Percentiles rank a stretch among this genome's conserved stretches.
Evolutionary conservation across 768 basidiomycete genomes (phyloP).

Genomic region (Galerina sulciceps): DNA sequence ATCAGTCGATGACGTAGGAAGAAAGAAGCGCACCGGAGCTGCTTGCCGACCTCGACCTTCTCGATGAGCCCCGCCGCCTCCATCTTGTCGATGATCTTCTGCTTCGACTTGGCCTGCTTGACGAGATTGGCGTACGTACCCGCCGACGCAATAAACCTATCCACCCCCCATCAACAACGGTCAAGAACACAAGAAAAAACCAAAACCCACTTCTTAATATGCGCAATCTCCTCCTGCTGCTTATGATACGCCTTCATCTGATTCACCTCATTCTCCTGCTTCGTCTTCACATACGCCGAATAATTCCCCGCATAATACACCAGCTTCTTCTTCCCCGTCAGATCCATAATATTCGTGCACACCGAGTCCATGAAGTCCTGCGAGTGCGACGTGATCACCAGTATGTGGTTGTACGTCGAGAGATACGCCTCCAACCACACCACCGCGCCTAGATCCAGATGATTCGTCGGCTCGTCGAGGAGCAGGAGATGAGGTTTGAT

Average conservation of each 20-base stretch:
- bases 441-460: conserved; percentile 95
- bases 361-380: conserved; percentile 99
- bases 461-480: conserved; percentile 92
- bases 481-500: conserved; percentile 95
- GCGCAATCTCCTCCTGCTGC: conserved; percentile 97
- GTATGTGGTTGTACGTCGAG: conserved; percentile 97
- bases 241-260: conserved; percentile 99
- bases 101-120: conserved; percentile 98
- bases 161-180: conserved; percentile 10
- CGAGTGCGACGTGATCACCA: conserved; percentile 98
- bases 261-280: conserved; percentile 97
- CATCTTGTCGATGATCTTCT: conserved; percentile 99
- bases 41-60: conserved; percentile 77
- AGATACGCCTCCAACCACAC: conserved; percentile 99
- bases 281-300: conserved; percentile 95
- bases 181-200: not conserved
- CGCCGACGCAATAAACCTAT: conserved; percentile 96
- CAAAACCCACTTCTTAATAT: conserved; percentile 88
- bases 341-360: conserved; percentile 98
- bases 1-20: not conserved
- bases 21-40: conserved; percentile 49
- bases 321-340: conserved; percentile 90
- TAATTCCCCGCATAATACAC: conserved; percentile 97
- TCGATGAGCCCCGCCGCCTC: conserved; percentile 97
- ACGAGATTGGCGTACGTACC: conserved; percentile 99